phyloP scores from a whole-genome alignment of 192 early-diverging fungal genomes.

The Chytriomyces confervae region DNA sequence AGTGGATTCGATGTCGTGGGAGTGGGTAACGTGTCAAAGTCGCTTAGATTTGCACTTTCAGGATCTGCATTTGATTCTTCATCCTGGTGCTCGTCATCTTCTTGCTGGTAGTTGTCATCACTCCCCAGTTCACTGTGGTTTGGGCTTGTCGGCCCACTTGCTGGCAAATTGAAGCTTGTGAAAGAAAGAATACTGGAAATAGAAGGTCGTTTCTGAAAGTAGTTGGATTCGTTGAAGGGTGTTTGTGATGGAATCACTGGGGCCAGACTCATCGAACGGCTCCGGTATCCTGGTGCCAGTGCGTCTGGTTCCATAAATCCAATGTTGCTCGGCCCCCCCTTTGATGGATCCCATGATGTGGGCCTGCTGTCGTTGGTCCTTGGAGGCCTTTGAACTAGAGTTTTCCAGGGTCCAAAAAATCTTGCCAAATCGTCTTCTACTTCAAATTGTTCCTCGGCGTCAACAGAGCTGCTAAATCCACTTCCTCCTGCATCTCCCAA shows the following conservation, averaged over 20 bases:
- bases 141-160: background rate
- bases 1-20: background rate
- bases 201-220: constrained; percentile 33
- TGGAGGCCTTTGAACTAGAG: constrained; percentile 3
- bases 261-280: background rate
- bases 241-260: background rate
- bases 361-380: background rate
- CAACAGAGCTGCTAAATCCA: too few species aligned
- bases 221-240: constrained; percentile 8
- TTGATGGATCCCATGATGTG: background rate
- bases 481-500: constrained; percentile 15
- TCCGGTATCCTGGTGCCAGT: background rate
- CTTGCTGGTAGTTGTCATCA: too few species aligned
- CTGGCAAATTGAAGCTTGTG: background rate
- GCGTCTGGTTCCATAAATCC: background rate
- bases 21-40: too few species aligned
- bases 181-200: constrained; percentile 23
- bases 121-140: background rate
- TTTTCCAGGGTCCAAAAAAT: constrained; percentile 20
- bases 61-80: too few species aligned
- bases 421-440: constrained; percentile 13
- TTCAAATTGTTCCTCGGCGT: background rate
- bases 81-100: too few species aligned
- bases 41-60: too few species aligned
- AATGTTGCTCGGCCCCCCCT: background rate